A percentile compares a stretch with the other conserved stretches of the same genome.
These are phyloP conservation scores for Candida nanaspora DNA, from an alignment of 805 yeast species.

Conservation along the genomic window DNA sequence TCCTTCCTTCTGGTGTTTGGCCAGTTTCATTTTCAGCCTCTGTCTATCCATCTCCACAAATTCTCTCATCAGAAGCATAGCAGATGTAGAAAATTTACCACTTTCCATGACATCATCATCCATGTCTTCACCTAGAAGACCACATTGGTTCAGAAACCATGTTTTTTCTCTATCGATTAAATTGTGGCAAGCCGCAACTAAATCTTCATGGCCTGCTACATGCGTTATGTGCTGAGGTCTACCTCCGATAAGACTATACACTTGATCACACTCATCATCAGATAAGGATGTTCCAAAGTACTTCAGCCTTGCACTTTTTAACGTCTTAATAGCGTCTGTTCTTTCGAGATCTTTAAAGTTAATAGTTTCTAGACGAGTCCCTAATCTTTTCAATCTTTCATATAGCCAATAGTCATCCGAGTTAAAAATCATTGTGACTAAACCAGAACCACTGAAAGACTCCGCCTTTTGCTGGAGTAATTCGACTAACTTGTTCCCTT, in stretches of 20 bases:
- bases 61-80: constrained; percentile 65
- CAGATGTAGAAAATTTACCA: constrained; percentile 69
- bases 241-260: constrained; percentile 73
- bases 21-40: constrained; percentile 16
- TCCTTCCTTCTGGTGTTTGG: constrained; percentile 14
- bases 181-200: constrained; percentile 55
- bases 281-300: constrained; percentile 33
- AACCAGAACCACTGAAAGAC: constrained; percentile 62
- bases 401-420: constrained; percentile 86
- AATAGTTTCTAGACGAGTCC: constrained; percentile 68
- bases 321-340: constrained; percentile 45
- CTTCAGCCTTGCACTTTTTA: constrained; percentile 41
- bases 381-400: constrained; percentile 62
- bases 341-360: constrained; percentile 60
- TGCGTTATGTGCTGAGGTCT: constrained; percentile 76
- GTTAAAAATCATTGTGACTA: constrained; percentile 61
- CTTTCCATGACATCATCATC: constrained; percentile 86
- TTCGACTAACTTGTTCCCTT: constrained; percentile 64
- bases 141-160: constrained; percentile 82
- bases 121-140: constrained; percentile 68
- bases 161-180: constrained; percentile 76
- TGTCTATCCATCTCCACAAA: constrained; percentile 61
- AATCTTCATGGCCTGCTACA: constrained; percentile 52
- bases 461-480: constrained; percentile 82
- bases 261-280: constrained; percentile 26